Evolutionary conservation across 306 rosid species (phyloP).

Genomic region (Dalbergia cultrata): DNA sequence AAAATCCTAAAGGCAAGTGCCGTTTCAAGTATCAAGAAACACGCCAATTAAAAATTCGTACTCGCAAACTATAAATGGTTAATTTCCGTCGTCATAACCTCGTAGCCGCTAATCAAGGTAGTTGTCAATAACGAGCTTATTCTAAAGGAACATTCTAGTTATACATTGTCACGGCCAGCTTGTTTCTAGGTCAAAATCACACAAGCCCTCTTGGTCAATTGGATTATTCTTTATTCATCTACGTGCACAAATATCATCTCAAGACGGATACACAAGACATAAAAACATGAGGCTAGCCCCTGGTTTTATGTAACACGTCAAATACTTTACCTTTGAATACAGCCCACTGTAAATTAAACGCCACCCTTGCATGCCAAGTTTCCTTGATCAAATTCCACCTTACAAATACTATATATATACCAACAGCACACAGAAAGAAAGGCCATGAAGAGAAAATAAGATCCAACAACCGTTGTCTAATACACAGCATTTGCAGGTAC

Average conservation of each 20-base stretch:
- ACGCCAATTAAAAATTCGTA: not conserved
- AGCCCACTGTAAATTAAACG: constrained; percentile 58
- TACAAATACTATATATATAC: constrained; percentile 44
- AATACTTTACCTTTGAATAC: constrained; percentile 1
- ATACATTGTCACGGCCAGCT: not conserved
- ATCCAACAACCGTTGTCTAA: not conserved
- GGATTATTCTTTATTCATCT: constrained; percentile 9
- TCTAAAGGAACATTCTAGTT: not conserved
- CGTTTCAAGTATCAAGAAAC: not conserved
- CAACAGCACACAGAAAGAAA: constrained; percentile 37
- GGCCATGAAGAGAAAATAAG: constrained; percentile 13
- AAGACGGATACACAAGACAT: not conserved
- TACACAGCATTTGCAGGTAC: not conserved
- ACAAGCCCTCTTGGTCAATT: not conserved
- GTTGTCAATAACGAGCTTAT: not conserved
- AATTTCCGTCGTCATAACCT: constrained; percentile 10
- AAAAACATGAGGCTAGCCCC: constrained; percentile 76
- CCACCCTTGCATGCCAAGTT: not conserved
- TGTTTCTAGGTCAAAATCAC: not conserved
- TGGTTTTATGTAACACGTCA: constrained; percentile 68
- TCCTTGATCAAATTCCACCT: not conserved
- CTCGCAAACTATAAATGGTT: constrained; percentile 4
- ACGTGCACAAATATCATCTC: not conserved
- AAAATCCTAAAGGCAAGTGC: not conserved
- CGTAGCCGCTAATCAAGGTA: not conserved